phyloP scores from a whole-genome alignment of 2,329 filamentous ascomycete species.

The Botrytis fabae region DNA sequence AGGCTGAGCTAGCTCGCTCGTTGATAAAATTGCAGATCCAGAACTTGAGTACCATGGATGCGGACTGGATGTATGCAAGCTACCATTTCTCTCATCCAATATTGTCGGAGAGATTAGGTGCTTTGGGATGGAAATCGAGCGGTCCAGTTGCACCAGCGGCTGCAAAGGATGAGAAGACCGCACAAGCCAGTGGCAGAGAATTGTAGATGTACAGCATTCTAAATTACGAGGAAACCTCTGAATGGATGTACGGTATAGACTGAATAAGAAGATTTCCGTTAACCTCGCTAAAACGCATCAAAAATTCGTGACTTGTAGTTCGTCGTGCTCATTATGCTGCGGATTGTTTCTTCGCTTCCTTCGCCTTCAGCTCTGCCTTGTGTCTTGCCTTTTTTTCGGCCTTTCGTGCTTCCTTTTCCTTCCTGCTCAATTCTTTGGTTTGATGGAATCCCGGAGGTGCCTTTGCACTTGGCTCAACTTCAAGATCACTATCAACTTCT shows the following conservation, averaged over 20 bases:
- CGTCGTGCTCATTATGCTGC: conserved; percentile 31
- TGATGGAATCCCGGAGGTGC: conserved; percentile 33
- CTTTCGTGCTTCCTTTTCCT: conserved; percentile 43
- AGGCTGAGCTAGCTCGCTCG: conserved; percentile 76
- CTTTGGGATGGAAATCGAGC: conserved; percentile 74
- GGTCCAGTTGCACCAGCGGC: conserved; percentile 44
- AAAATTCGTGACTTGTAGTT: conserved; percentile 23
- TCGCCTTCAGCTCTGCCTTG: conserved; percentile 60
- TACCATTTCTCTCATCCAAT: conserved; percentile 99
- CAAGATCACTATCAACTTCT: conserved; percentile 47
- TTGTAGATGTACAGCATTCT: conserved; percentile 50
- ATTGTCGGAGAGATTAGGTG: conserved; percentile 86
- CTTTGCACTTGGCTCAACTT: conserved; percentile 9
- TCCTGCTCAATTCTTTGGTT: conserved; percentile 38
- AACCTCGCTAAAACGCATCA: conserved; percentile 17
- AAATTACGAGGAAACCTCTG: neutral
- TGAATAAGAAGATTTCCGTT: conserved; percentile 4
- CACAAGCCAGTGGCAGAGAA: conserved; percentile 75
- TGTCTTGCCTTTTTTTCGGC: conserved; percentile 47
- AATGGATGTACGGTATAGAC: conserved; percentile 44
- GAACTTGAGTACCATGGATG: conserved; percentile 98
- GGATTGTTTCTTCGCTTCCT: conserved; percentile 53
- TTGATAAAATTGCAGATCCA: conserved; percentile 98
- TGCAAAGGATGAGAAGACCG: conserved; percentile 49
- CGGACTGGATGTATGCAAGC: conserved; percentile 96